Percentiles rank a stretch among this genome's conserved stretches.
Evolutionary conservation across 768 basidiomycete species (phyloP).

Genomic region (Termitomyces sp.): DNA sequence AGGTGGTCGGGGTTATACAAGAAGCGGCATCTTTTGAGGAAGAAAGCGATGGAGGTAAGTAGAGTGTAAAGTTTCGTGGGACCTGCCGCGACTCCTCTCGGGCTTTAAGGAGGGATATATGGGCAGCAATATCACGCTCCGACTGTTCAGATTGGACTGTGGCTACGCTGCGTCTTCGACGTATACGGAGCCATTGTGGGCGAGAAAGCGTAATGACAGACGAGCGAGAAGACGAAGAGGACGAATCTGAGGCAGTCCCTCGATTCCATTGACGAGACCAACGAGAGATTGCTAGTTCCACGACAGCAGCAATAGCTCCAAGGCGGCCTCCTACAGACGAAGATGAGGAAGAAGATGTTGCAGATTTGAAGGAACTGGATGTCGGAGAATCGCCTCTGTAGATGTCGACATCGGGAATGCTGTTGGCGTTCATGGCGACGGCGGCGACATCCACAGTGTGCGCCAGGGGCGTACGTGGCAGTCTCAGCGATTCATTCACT

Average conservation of each 20-base stretch:
- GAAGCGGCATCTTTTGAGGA: constrained; percentile 2
- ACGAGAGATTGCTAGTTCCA: constrained; percentile 66
- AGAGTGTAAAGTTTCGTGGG: constrained; percentile 63
- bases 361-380: constrained; percentile 22
- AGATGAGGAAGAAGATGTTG: constrained; percentile 32
- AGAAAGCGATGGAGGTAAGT: constrained; percentile 40
- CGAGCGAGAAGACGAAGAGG: constrained; percentile 40
- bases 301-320: constrained; percentile 52
- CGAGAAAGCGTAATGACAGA: constrained; percentile 35
- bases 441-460: constrained; percentile 4
- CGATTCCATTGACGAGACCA: constrained; percentile 74
- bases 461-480: background rate
- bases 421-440: constrained; percentile 10
- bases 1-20: constrained; percentile 37
- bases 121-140: constrained; percentile 56
- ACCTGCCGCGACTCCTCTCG: constrained; percentile 54
- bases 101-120: constrained; percentile 54
- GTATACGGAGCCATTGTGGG: constrained; percentile 34
- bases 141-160: constrained; percentile 50
- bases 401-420: constrained; percentile 34
- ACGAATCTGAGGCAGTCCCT: constrained; percentile 32
- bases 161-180: constrained; percentile 43
- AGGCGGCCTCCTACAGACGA: constrained; percentile 35
- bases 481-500: background rate
- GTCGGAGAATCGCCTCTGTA: constrained; percentile 49